Percentiles rank a stretch among this genome's conserved stretches.
Evolutionary conservation across 2,329 filamentous ascomycete genomes (phyloP).

Genomic region (Aspergillus fumigatus): DNA sequence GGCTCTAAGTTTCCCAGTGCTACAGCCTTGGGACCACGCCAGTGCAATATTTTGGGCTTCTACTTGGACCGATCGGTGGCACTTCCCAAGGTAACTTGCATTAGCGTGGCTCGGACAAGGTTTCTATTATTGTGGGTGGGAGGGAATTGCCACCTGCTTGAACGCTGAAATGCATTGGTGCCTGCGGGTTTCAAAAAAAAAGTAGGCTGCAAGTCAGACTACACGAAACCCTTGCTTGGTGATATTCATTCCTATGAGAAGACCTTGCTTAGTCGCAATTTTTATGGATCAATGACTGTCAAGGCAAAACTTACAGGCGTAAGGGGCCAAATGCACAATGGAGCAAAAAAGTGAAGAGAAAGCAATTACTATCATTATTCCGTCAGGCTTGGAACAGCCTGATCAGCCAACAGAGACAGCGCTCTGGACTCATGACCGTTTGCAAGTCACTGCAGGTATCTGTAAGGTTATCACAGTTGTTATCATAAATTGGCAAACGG

Average conservation of each 20-base stretch:
- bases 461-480: neutral
- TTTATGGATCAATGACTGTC: neutral
- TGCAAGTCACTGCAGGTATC: neutral
- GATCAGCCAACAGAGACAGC: neutral
- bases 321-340: neutral
- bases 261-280: neutral
- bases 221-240: neutral
- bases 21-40: constrained; percentile 31
- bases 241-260: neutral
- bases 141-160: neutral
- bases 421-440: neutral
- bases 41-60: constrained; percentile 6
- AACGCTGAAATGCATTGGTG: neutral
- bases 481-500: neutral
- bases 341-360: too few species aligned
- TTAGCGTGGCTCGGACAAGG: constrained; percentile 30
- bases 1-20: constrained; percentile 32
- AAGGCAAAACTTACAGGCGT: neutral
- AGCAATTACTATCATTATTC: too few species aligned
- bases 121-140: neutral
- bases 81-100: constrained; percentile 32
- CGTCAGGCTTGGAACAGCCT: neutral
- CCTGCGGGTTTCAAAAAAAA: neutral
- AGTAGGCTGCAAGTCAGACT: neutral
- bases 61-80: constrained; percentile 12